Conservation (phyloP, 805 yeast genomes). For the Limtongia smithiae region DNA sequence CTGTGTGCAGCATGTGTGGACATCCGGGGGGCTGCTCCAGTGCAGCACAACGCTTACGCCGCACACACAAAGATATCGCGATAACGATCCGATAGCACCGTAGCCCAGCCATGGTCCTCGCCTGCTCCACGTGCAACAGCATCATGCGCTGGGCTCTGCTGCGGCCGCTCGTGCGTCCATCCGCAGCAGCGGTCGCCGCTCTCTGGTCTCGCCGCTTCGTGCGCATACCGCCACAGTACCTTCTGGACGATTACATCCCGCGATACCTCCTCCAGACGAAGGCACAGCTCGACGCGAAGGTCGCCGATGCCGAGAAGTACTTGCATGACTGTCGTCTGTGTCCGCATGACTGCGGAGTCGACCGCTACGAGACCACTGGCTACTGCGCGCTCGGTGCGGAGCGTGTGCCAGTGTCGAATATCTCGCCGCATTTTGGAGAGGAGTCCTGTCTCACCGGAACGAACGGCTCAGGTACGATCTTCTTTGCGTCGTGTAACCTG, state of each 20-base stretch:
- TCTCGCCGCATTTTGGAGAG: constrained; percentile 30
- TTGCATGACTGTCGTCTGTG: constrained; percentile 25
- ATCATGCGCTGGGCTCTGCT: too few relatives aligned
- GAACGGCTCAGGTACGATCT: constrained; percentile 30
- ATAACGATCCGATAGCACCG: too few relatives aligned
- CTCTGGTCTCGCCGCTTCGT: constrained; percentile 5
- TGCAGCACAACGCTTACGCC: too few relatives aligned
- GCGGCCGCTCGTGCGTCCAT: too few relatives aligned
- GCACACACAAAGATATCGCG: too few relatives aligned
- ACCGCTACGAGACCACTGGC: constrained; percentile 26
- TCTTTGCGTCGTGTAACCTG: constrained; percentile 30
- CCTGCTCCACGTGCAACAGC: too few relatives aligned
- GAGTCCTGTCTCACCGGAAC: constrained; percentile 27
- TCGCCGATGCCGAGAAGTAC: constrained; percentile 14
- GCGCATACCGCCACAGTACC: constrained; percentile 29
- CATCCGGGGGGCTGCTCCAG: too few relatives aligned
- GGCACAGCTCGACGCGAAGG: constrained; percentile 10
- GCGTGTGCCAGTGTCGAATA: constrained; percentile 23
- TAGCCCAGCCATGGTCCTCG: too few relatives aligned
- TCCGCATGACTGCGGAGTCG: constrained; percentile 28
- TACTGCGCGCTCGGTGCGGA: constrained; percentile 27
- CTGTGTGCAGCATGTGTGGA: too few relatives aligned
- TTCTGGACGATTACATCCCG: constrained; percentile 28
- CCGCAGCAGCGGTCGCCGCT: background rate
- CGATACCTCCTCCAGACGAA: constrained; percentile 11